phyloP scores from a whole-genome alignment of 2,329 filamentous ascomycete species.

The Alternaria consortialis region DNA sequence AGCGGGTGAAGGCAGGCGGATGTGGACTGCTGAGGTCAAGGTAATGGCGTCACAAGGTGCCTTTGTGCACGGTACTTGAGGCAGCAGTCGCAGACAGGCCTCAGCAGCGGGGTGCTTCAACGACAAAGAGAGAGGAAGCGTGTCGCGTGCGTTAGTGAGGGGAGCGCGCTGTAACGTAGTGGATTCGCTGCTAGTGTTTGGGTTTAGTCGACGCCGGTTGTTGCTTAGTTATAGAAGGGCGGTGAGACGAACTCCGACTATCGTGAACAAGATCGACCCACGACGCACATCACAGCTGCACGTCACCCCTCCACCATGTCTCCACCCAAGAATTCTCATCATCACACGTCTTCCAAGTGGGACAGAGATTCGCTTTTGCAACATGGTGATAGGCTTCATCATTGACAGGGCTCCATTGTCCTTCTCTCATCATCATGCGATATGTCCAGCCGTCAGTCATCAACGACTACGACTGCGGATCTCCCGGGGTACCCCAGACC shows the following conservation, averaged over 20 bases:
- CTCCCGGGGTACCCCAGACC: constrained; percentile 16
- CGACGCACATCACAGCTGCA: constrained; percentile 8
- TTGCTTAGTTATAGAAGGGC: constrained; percentile 15
- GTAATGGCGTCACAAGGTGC: constrained; percentile 17
- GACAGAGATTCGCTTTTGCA: background rate
- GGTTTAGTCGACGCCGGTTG: background rate
- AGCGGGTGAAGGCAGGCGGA: background rate
- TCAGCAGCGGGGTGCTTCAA: background rate
- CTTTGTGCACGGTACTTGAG: background rate
- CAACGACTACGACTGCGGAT: constrained; percentile 4
- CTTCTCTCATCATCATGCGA: background rate
- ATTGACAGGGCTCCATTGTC: background rate
- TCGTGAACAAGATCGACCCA: constrained; percentile 8
- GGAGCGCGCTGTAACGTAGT: constrained; percentile 8
- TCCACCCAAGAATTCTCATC: constrained; percentile 2
- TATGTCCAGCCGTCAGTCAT: background rate
- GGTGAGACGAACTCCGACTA: constrained; percentile 10
- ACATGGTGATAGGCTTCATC: background rate
- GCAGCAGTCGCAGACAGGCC: constrained; percentile 2
- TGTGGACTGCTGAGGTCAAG: background rate
- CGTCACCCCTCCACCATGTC: background rate
- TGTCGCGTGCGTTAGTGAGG: constrained; percentile 11
- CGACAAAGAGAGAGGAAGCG: background rate
- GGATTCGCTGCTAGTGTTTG: background rate
- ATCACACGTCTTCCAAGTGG: constrained; percentile 3